Conservation (phyloP, 768 basidiomycete species). For the Lactarius quietus region DNA sequence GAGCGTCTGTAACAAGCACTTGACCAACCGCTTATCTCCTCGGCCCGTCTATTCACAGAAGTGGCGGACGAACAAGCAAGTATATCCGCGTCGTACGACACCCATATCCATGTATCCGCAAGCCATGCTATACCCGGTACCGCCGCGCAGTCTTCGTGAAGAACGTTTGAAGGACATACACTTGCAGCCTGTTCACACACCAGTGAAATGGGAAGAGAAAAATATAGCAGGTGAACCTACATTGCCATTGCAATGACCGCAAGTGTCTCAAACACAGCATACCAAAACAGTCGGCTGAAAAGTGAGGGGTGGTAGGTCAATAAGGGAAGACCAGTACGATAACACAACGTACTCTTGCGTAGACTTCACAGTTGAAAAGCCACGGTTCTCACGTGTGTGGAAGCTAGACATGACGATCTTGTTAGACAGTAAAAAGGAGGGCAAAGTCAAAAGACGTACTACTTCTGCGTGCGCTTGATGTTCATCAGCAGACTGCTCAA, state of each 20-base stretch:
- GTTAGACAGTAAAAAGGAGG: neutral
- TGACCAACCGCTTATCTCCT: neutral
- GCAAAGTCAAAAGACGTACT: constrained; percentile 49
- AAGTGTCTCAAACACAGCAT: constrained; percentile 75
- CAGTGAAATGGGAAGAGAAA: constrained; percentile 20
- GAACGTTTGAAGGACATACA: constrained; percentile 92
- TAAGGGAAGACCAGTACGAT: neutral
- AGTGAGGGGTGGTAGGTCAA: constrained; percentile 2
- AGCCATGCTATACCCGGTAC: constrained; percentile 69
- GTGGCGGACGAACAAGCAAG: neutral
- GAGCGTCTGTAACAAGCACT: neutral
- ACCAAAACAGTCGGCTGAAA: constrained; percentile 89
- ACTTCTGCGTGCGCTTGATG: constrained; percentile 91
- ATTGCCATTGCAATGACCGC: constrained; percentile 82
- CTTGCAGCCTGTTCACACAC: constrained; percentile 59
- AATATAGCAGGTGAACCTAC: constrained; percentile 46
- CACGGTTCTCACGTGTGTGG: constrained; percentile 91
- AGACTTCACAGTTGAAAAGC: constrained; percentile 89
- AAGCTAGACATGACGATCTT: constrained; percentile 49
- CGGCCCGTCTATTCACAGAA: neutral
- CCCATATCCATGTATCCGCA: neutral
- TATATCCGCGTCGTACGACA: neutral
- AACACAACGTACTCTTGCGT: constrained; percentile 65
- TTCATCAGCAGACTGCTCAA: constrained; percentile 82
- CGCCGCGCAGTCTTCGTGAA: constrained; percentile 90